Evolutionary conservation across 768 basidiomycete species (phyloP).

Genomic region (Rhizopogon rudus): DNA sequence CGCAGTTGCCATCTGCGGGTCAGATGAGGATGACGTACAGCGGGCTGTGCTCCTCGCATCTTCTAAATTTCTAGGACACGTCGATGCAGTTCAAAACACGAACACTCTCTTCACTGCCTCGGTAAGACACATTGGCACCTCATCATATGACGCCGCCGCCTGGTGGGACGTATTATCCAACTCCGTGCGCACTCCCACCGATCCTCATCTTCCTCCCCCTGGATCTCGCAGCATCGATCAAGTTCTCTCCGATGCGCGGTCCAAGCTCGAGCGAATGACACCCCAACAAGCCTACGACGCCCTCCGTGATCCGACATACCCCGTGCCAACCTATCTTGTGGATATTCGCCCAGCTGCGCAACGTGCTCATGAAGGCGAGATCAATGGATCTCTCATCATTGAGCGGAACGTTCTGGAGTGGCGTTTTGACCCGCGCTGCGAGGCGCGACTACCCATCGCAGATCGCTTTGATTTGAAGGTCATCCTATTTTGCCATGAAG

Average conservation of each 20-base stretch:
- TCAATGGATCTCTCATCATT: slow-evolving; percentile 65
- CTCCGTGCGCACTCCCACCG: slow-evolving; percentile 50
- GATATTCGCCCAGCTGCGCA: slow-evolving; percentile 69
- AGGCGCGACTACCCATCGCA: slow-evolving; percentile 56
- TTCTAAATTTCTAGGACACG: slow-evolving; percentile 66
- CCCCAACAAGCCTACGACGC: slow-evolving; percentile 57
- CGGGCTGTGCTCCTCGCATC: slow-evolving; percentile 62
- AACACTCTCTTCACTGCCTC: slow-evolving; percentile 35
- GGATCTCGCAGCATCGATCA: slow-evolving; percentile 57
- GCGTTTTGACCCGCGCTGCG: slow-evolving; percentile 69
- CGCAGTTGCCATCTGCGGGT: slow-evolving; percentile 54
- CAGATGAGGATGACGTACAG: slow-evolving; percentile 50
- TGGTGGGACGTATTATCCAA: slow-evolving; percentile 70
- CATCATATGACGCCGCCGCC: slow-evolving; percentile 58
- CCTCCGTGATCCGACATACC: slow-evolving; percentile 45
- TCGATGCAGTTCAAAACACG: slow-evolving; percentile 34
- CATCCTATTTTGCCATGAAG: slow-evolving; percentile 73
- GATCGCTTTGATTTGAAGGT: slow-evolving; percentile 72
- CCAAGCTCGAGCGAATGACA: slow-evolving; percentile 59
- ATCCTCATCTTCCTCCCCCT: slow-evolving; percentile 58
- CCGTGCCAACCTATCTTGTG: slow-evolving; percentile 65
- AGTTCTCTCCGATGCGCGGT: slow-evolving; percentile 53
- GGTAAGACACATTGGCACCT: slow-evolving; percentile 46
- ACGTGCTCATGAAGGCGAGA: slow-evolving; percentile 51
- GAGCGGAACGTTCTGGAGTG: slow-evolving; percentile 78